Evolutionary conservation across 192 early-diverging fungal genomes (phyloP), one percentile per base, ranked within the genome.

Genomic region (Powellomyces hirtus): DNA sequence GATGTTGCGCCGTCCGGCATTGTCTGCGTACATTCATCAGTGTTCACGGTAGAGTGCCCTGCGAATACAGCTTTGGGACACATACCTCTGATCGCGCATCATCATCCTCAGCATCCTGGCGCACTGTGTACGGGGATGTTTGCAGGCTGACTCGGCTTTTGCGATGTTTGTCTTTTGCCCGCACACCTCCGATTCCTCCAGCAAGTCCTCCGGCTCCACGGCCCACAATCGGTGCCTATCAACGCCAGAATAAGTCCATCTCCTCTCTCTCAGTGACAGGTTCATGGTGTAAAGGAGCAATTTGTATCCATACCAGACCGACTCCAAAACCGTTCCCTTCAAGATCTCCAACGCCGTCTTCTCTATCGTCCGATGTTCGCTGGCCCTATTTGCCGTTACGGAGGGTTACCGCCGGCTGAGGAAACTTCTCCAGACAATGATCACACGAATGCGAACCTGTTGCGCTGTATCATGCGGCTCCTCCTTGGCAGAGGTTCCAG

Each of bases 271-370:
- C n/a, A n/a, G n/a, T n/a, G n/a, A n/a, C n/a, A n/a, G n/a, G n/a
- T n/a, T n/a, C n/a, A n/a, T n/a, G n/a, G n/a, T n/a, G n/a, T n/a
- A n/a, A n/a, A n/a, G n/a, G n/a, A n/a, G n/a, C n/a, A n/a, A n/a
- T n/a, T n/a, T n/a, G n/a, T n/a, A n/a, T n/a, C 8, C 66, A 45
- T 79, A 83, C 85, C 68, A 86, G 27, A 16, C 86, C 86, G 36
- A 88, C 70, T 11, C 80, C 81, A 70, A 88, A 88, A 16, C 86
- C 85, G 22, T 38, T 68, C 1, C 81, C 75, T 49, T 88, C 86
- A 7, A 83, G 64, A 2, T 88, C 86, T 22, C 86, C 86, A 11
- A 88, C 86, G 7, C 82, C 75, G 11, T 83, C 84, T 29, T 88
- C 84, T 18, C 72, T 72, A 30, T 82, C 81, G 44, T 69, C 67